Percentiles rank a stretch among this genome's conserved stretches.
phyloP scores from a whole-genome alignment of 257 asterid genomes.

The Phtheirospermum japonicum region DNA sequence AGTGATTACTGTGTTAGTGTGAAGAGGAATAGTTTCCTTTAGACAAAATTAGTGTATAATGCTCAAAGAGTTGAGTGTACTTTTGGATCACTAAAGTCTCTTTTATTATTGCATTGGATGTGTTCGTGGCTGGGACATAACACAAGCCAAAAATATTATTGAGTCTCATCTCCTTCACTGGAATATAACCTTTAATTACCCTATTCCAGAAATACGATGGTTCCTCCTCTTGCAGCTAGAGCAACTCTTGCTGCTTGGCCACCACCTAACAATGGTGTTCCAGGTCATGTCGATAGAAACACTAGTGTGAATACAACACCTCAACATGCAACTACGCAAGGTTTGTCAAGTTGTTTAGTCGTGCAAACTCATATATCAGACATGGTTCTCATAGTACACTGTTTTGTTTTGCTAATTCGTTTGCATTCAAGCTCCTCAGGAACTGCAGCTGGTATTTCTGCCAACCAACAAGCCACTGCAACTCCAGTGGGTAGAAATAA shows the following conservation, averaged over 20 bases:
- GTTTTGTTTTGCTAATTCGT: conserved; percentile 12
- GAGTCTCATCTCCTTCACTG: conserved; percentile 12
- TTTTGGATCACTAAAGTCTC: conserved; percentile 3
- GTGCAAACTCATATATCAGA: conserved; percentile 10
- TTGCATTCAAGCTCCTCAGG: conserved; percentile 35
- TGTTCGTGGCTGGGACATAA: neutral
- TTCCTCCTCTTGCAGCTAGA: conserved; percentile 63
- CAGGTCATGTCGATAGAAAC: conserved; percentile 36
- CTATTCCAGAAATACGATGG: conserved; percentile 52
- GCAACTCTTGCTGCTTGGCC: conserved; percentile 93
- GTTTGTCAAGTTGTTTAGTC: conserved; percentile 35
- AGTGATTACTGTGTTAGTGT: no score
- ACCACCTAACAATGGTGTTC: conserved; percentile 36
- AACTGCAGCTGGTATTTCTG: conserved; percentile 34
- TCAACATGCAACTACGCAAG: conserved; percentile 43
- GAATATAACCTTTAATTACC: conserved; percentile 16
- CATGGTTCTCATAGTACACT: conserved; percentile 20
- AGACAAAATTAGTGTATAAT: neutral
- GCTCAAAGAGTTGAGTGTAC: neutral
- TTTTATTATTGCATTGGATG: neutral
- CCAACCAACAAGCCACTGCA: conserved; percentile 31
- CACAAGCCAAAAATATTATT: neutral
- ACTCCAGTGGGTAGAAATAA: conserved; percentile 38
- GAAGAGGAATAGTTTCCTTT: neutral
- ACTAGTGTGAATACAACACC: conserved; percentile 29